These are phyloP conservation scores for Kazachstania viticola DNA, from an alignment of 805 yeast species.

Conservation along the genomic window DNA sequence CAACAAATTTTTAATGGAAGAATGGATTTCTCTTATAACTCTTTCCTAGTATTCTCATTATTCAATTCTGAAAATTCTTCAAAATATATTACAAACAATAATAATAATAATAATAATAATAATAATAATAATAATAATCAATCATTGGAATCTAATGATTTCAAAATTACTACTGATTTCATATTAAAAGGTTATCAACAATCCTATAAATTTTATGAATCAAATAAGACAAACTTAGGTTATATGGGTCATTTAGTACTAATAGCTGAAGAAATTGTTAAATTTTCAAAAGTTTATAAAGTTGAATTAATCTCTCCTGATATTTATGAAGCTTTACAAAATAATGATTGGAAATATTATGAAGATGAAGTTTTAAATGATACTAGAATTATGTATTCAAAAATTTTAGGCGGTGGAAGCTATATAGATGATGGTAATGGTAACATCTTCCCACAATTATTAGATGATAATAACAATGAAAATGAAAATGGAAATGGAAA, in stretches of 20 bases:
- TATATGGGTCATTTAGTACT: conserved; percentile 91
- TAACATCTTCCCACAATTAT: conserved; percentile 14
- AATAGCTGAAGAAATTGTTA: conserved; percentile 90
- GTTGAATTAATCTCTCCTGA: conserved; percentile 23
- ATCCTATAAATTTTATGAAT: conserved; percentile 49
- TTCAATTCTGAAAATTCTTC: conserved; percentile 11
- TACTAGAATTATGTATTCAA: conserved; percentile 24
- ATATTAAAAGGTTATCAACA: conserved; percentile 50
- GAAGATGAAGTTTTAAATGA: conserved; percentile 22
- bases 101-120: background rate
- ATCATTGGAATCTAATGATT: conserved; percentile 18
- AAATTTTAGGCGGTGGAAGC: conserved; percentile 24
- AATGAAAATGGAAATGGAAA: conserved; percentile 1
- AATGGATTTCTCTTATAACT: conserved; percentile 73
- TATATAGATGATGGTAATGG: conserved; percentile 19
- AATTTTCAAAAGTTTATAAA: conserved; percentile 42
- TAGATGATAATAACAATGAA: conserved; percentile 2
- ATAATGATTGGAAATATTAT: conserved; percentile 19
- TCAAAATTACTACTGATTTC: conserved; percentile 44
- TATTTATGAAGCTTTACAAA: conserved; percentile 14
- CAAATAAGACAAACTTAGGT: conserved; percentile 61
- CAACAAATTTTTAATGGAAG: conserved; percentile 88
- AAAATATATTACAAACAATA: conserved; percentile 2
- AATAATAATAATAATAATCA: background rate
- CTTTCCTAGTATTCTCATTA: conserved; percentile 40